Base-by-base conservation (phyloP, 148 eudicot genomes). In the Arbutus unedo region DNA sequence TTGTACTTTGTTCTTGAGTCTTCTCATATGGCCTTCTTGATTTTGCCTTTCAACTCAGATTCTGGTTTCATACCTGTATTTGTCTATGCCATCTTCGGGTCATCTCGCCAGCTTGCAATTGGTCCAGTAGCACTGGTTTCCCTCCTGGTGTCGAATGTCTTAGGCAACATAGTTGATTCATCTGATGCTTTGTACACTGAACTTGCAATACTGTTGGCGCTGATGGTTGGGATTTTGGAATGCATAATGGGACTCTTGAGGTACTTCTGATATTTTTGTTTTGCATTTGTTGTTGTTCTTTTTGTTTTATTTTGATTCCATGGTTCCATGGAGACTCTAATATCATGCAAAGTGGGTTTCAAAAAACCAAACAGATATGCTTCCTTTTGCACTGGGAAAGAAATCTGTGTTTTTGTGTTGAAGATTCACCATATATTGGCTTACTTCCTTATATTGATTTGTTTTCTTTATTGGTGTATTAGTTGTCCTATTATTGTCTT, bases 71-170 rank as follows among this genome's bases (percentile, higher is more conserved):
- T 97, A 82, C 99, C 99, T 68, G 82, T 94, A 83, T 97, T 97
- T 84, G 91, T 97, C 82, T 97, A 97, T 85, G 96, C 95, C 79
- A 89, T 97, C 64, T 94, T 97, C 82, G 99, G 99, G 82, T 97
- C 99, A 84, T 97, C 99, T 70, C 90, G 98, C 74, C 99, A 97
- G 91, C 97, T 97, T 82, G 98, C 99, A 54, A 95, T 97, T 86
- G 99, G 99, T 83, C 99, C 99, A 38, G 99, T 97, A 79, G 98
- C 99, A 76, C 87, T 97, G 92, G 94, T 93, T 79, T 97, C 99
- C 72, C 97, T 97, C 55, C 85, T 97, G 89, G 98, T 94, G 41
- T 92, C 98, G 8, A 97, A 93, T 87, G 93, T 91, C 49, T 87
- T 97, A 86, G 86, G 97, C 80, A 81, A 77, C 71, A 91, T 96